Percentiles rank a stretch among this genome's conserved stretches.
Evolutionary conservation across 1,139 yeast genomes (phyloP).

Genomic region (Yamadazyma buinensis): DNA sequence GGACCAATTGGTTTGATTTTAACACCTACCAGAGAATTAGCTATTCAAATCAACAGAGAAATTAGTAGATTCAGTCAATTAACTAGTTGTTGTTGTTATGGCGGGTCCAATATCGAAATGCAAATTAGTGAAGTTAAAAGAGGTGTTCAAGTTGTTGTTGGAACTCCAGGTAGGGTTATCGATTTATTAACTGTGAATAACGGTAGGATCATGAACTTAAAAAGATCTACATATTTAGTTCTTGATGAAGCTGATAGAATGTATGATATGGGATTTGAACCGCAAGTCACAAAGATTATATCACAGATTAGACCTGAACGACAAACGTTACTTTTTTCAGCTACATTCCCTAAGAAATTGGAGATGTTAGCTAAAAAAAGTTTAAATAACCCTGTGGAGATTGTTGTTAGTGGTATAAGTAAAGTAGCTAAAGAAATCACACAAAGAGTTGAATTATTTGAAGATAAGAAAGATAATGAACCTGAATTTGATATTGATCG

Average conservation of each 20-base stretch:
- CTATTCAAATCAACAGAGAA: constrained; percentile 77
- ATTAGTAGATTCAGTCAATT: constrained; percentile 54
- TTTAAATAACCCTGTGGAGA: constrained; percentile 63
- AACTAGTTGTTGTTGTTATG: constrained; percentile 72
- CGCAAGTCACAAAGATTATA: constrained; percentile 84
- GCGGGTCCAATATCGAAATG: constrained; percentile 83
- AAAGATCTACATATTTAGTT: constrained; percentile 73
- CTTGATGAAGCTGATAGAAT: constrained; percentile 96
- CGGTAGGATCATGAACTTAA: constrained; percentile 71
- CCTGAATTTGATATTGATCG: constrained; percentile 14
- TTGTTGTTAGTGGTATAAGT: constrained; percentile 78
- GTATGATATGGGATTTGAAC: constrained; percentile 98
- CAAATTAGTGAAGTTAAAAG: constrained; percentile 79
- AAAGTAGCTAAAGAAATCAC: constrained; percentile 79
- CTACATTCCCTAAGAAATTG: constrained; percentile 85
- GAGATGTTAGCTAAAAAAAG: constrained; percentile 69
- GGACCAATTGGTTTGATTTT: constrained; percentile 82
- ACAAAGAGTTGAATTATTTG: constrained; percentile 65
- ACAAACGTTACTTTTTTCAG: constrained; percentile 91
- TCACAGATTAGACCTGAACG: constrained; percentile 78
- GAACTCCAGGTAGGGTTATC: constrained; percentile 94
- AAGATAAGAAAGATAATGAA: constrained; percentile 32
- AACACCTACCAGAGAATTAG: constrained; percentile 93
- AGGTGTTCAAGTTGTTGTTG: constrained; percentile 80
- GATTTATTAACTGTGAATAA: constrained; percentile 82